These are phyloP conservation scores for Coemansia sp. DNA, from an alignment of 192 early-diverging fungal species.

Conservation along the genomic window DNA sequence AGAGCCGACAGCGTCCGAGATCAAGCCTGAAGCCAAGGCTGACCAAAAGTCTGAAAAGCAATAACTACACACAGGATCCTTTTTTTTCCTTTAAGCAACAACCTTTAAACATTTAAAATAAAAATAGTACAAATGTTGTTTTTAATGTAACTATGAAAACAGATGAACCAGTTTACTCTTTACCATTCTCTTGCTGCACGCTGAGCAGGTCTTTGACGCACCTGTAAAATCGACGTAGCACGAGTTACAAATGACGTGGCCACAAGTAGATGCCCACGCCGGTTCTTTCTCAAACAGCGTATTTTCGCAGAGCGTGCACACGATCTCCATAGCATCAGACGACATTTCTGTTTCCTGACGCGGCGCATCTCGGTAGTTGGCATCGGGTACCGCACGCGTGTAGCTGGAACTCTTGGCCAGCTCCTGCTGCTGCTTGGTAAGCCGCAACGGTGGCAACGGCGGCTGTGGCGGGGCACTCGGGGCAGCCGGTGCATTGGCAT, in stretches of 20 bases:
- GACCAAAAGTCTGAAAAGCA: slow-evolving; percentile 29
- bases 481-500: slow-evolving; percentile 31
- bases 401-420: slow-evolving; percentile 23
- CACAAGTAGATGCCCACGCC: slow-evolving; percentile 48
- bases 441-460: slow-evolving; percentile 30
- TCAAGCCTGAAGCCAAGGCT: slow-evolving; percentile 27
- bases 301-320: slow-evolving; percentile 31
- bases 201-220: slow-evolving; percentile 27
- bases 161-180: slow-evolving; percentile 46
- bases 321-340: slow-evolving; percentile 25
- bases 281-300: slow-evolving; percentile 37
- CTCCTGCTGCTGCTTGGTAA: slow-evolving; percentile 35
- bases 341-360: not conserved
- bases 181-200: slow-evolving; percentile 31
- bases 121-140: slow-evolving; percentile 1
- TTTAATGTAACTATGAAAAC: slow-evolving; percentile 15
- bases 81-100: not conserved
- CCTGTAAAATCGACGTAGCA: slow-evolving; percentile 31
- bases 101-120: slow-evolving; percentile 10
- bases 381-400: slow-evolving; percentile 34
- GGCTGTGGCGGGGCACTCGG: slow-evolving; percentile 16
- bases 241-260: slow-evolving; percentile 44
- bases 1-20: slow-evolving; percentile 33
- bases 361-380: slow-evolving; percentile 40
- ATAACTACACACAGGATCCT: slow-evolving; percentile 8